phyloP scores from a whole-genome alignment of 805 yeast genomes.

The Candida nemodendra region DNA sequence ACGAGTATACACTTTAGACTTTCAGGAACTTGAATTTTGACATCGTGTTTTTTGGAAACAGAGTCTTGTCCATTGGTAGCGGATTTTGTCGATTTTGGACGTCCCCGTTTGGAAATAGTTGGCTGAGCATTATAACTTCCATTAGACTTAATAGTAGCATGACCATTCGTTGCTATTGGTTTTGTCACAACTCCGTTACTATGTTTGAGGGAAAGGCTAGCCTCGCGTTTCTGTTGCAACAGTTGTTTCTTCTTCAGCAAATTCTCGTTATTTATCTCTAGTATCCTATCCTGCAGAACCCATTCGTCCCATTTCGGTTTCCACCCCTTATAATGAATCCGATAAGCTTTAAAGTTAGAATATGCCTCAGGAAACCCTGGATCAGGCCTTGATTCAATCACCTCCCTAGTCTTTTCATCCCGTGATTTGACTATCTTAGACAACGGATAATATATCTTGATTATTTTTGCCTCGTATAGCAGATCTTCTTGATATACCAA shows the following conservation, averaged over 20 bases:
- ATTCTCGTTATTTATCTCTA: slow-evolving; percentile 69
- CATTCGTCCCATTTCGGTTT: slow-evolving; percentile 96
- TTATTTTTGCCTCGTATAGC: slow-evolving; percentile 82
- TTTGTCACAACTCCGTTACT: slow-evolving; percentile 1
- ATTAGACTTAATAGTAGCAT: background rate
- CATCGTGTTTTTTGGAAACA: slow-evolving; percentile 34
- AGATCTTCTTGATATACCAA: slow-evolving; percentile 90
- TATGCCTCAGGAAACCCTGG: slow-evolving; percentile 21
- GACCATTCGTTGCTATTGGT: background rate
- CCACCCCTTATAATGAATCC: slow-evolving; percentile 94
- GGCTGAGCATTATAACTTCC: background rate
- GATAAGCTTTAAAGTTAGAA: slow-evolving; percentile 39
- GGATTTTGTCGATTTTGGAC: background rate
- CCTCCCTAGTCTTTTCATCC: slow-evolving; percentile 38
- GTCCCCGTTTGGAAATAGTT: background rate
- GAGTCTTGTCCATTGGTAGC: slow-evolving; percentile 1
- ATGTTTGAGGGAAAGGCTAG: slow-evolving; percentile 5
- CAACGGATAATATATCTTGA: slow-evolving; percentile 59
- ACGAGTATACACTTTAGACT: slow-evolving; percentile 69
- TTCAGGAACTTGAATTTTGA: slow-evolving; percentile 60
- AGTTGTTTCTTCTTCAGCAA: slow-evolving; percentile 50
- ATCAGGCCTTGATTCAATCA: slow-evolving; percentile 27
- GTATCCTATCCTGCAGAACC: slow-evolving; percentile 70
- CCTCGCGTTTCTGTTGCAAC: slow-evolving; percentile 8
- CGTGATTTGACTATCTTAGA: slow-evolving; percentile 35